Base-by-base conservation (phyloP, 2,329 filamentous ascomycete genomes). In the Coleophoma crateriformis region DNA sequence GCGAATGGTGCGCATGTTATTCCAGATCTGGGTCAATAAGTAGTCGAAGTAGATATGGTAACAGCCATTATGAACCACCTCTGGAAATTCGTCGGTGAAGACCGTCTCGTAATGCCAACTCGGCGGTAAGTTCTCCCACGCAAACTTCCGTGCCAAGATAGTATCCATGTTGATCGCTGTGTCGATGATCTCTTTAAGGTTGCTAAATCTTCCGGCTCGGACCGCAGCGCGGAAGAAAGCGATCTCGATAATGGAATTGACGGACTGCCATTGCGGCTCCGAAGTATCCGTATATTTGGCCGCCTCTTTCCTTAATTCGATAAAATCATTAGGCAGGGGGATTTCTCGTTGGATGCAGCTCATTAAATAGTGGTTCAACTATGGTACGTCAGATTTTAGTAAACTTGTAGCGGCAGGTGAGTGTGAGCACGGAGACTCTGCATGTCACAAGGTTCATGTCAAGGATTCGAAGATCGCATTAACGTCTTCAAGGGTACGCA, bases 311-410 rank as follows among this genome's bases (percentile, higher is more conserved):
- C 77, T 58, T 15, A 67, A 64, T 59, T 68, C 68, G 7, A 68
- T 65, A 1, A 70, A 67, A 14, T 70, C 66, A 33, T 68, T 61
- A 10, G 76, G 76, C 68, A 78, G 75, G 7, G 75, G 71, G 34
- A 73, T 60, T 15, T 70, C 70, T 46, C 68, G 69, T 52, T 77
- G 74, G 34, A 77, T 71, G 58, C 76, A 78, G 54, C 68, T 73
- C 54, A 78, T 71, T 48, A 76, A 27, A 27, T 27, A 27, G 27
- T 27, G 27, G 27, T 27, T 27, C 27, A 27, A 27, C 27, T 27
- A 27, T 7, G 6, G 8, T 27, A 3, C 5, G 8, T 27, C 8
- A 10, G 6, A 27, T 7, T 2, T 27, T 10, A 27, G 27, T 27
- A 27, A 3, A 10, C 19, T 19, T 19, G 19, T 19, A 3, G 19